Percentiles rank a stretch among this genome's conserved stretches.
Conservation (phyloP, 2,329 filamentous ascomycete species). For the Curvularia eragrostidis region DNA sequence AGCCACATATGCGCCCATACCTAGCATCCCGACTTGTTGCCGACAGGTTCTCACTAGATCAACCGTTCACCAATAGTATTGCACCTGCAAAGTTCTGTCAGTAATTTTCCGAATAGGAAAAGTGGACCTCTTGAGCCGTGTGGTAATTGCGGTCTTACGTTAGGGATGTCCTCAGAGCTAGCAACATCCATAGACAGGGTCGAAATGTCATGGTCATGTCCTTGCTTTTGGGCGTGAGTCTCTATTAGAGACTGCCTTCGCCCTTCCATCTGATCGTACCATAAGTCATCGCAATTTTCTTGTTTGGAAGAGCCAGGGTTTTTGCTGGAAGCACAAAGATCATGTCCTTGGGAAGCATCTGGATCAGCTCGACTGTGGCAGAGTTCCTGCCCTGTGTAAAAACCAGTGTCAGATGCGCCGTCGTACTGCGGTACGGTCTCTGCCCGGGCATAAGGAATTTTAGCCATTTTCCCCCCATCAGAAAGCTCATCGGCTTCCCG, state of each 20-base stretch:
- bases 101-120: conserved; percentile 60
- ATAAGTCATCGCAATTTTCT: background rate
- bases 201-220: conserved; percentile 9
- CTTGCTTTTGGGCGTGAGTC: background rate
- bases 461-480: conserved; percentile 33
- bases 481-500: conserved; percentile 32
- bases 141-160: conserved; percentile 1
- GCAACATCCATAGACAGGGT: background rate
- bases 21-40: background rate
- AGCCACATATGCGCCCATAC: background rate
- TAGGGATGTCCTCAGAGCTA: background rate
- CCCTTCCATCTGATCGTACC: background rate
- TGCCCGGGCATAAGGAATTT: conserved; percentile 32
- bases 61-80: conserved; percentile 5
- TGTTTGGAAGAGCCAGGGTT: background rate
- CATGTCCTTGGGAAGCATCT: background rate
- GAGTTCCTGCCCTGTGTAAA: conserved; percentile 2
- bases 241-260: background rate
- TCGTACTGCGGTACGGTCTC: conserved; percentile 8
- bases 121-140: background rate
- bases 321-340: background rate
- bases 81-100: conserved; percentile 48
- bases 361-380: conserved; percentile 4
- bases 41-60: background rate
- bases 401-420: background rate